Conservation (phyloP, 768 basidiomycete species). For the Lepiota venenata region DNA sequence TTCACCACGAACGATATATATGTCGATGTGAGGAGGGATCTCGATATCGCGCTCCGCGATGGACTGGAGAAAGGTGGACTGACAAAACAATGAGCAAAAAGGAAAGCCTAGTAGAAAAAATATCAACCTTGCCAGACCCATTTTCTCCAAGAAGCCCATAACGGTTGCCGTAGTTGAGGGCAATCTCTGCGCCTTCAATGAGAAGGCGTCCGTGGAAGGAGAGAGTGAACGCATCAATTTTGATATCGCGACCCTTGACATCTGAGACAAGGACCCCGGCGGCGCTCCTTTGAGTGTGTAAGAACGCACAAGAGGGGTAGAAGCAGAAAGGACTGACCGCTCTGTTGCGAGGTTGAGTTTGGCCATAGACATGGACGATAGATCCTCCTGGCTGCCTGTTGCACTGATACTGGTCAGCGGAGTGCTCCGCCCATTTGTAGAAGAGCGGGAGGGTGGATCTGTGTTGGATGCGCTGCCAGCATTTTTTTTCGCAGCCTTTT, state of each 20-base stretch:
- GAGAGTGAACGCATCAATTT: conserved; percentile 92
- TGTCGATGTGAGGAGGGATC: conserved; percentile 94
- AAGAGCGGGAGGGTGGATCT: conserved; percentile 28
- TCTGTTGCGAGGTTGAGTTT: conserved; percentile 90
- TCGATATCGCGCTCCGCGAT: conserved; percentile 94
- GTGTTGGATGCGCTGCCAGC: conserved; percentile 23
- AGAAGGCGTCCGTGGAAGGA: conserved; percentile 95
- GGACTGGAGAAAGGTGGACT: conserved; percentile 97
- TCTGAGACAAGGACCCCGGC: conserved; percentile 94
- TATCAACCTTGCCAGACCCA: conserved; percentile 92
- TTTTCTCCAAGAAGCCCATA: conserved; percentile 98
- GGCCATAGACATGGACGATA: conserved; percentile 77
- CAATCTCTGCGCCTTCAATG: conserved; percentile 61
- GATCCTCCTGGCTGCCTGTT: conserved; percentile 80
- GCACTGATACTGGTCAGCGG: conserved; percentile 84
- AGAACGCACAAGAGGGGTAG: background rate
- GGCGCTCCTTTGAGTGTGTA: conserved; percentile 57
- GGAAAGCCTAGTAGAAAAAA: background rate
- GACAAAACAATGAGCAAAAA: conserved; percentile 3
- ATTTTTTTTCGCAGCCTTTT: conserved; percentile 85
- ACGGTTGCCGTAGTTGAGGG: conserved; percentile 86
- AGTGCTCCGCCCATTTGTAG: conserved; percentile 64
- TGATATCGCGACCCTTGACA: conserved; percentile 90
- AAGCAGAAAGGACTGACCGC: conserved; percentile 44
- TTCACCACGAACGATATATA: conserved; percentile 95